A percentile compares a stretch with the other conserved stretches of the same genome.
phyloP scores from a whole-genome alignment of 495 filamentous ascomycete species.

The Stereocaulon alpinum region DNA sequence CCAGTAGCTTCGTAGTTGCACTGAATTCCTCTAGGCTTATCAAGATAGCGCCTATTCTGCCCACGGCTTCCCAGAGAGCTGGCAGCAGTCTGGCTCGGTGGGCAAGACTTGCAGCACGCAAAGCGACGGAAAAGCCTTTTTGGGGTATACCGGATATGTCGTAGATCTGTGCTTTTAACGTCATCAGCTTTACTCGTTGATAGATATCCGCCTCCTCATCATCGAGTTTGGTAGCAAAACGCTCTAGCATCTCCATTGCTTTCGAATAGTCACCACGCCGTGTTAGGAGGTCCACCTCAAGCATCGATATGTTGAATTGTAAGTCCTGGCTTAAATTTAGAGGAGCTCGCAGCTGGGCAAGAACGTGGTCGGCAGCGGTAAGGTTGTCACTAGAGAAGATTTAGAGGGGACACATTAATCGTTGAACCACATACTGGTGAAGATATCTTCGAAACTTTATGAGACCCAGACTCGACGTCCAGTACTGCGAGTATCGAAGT shows the following conservation, averaged over 20 bases:
- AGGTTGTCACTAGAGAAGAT: constrained; percentile 45
- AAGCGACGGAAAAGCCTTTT: constrained; percentile 70
- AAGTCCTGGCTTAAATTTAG: constrained; percentile 54
- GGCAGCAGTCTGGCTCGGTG: constrained; percentile 61
- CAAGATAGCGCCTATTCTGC: constrained; percentile 56
- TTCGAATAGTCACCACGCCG: constrained; percentile 50
- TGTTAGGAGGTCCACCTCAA: constrained; percentile 61
- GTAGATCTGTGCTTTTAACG: constrained; percentile 65
- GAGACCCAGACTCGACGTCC: constrained; percentile 62
- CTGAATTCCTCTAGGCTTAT: constrained; percentile 65
- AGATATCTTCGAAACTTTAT: constrained; percentile 62
- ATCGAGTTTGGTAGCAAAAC: constrained; percentile 51
- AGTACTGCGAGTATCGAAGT: constrained; percentile 69
- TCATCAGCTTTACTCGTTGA: constrained; percentile 63
- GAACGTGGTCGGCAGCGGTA: constrained; percentile 54
- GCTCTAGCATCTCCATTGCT: constrained; percentile 60
- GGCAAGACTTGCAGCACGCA: constrained; percentile 70
- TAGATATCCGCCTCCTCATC: constrained; percentile 65
- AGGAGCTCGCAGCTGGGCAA: constrained; percentile 49
- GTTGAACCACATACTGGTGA: constrained; percentile 38
- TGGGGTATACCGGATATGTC: constrained; percentile 60
- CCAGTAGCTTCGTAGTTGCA: constrained; percentile 54
- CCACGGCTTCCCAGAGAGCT: constrained; percentile 67
- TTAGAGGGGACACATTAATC: background rate
- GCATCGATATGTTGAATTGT: constrained; percentile 53